Evolutionary conservation across 108 stramenopile species (phyloP).

Genomic region (Cylindrotheca closterium): DNA sequence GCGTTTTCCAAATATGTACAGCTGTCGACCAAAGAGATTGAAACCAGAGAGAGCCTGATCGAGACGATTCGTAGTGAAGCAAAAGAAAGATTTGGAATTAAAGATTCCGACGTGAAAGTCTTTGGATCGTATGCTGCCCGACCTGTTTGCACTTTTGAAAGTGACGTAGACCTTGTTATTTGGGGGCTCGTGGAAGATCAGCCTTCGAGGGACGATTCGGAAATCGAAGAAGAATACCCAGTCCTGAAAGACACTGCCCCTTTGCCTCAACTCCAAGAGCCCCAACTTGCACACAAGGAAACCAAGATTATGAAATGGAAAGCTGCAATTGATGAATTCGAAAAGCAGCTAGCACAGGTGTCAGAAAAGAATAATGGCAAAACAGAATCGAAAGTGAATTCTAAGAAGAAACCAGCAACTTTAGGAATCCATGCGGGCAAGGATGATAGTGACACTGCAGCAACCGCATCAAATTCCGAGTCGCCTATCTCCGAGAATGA

Average conservation of each 20-base stretch:
- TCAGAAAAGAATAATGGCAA: background rate
- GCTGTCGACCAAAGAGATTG: conserved; percentile 46
- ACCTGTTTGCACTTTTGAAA: conserved; percentile 64
- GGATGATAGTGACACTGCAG: conserved; percentile 4
- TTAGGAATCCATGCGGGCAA: background rate
- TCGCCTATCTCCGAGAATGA: background rate
- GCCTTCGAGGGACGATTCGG: background rate
- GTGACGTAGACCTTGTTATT: conserved; percentile 76
- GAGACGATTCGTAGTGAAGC: conserved; percentile 34
- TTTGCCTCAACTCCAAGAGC: background rate
- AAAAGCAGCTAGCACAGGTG: background rate
- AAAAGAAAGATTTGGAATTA: conserved; percentile 11
- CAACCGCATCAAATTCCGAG: background rate
- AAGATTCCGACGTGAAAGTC: conserved; percentile 22
- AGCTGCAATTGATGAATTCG: conserved; percentile 29
- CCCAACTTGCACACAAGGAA: conserved; percentile 7
- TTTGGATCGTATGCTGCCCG: conserved; percentile 80
- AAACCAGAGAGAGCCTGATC: conserved; percentile 43
- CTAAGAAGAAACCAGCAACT: background rate
- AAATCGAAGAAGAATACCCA: background rate
- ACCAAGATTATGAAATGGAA: conserved; percentile 33
- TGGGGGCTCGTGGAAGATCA: conserved; percentile 56
- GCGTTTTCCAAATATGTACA: conserved; percentile 63
- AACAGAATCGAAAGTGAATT: background rate
- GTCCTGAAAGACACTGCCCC: background rate